Conservation (phyloP, 176 grass and related monocot species). For the Oryza longistaminata region DNA sequence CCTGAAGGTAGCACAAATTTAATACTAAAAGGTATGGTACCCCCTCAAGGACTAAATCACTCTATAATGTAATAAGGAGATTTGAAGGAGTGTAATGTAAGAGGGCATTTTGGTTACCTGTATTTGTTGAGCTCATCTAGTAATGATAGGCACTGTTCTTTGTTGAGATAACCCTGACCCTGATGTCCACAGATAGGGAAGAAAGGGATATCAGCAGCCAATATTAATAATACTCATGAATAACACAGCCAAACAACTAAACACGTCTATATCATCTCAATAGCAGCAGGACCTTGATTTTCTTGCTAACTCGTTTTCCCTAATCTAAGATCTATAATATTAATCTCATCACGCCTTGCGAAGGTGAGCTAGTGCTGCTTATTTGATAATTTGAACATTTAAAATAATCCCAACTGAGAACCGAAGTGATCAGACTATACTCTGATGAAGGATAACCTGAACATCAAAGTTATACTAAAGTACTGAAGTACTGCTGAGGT, state of each 20-base stretch:
- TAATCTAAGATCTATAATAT: neutral
- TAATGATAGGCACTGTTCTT: conserved; percentile 71
- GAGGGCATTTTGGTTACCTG: conserved; percentile 48
- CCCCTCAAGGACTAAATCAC: neutral
- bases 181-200: conserved; percentile 43
- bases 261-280: neutral
- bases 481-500: neutral
- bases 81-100: conserved; percentile 23
- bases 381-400: neutral
- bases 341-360: neutral
- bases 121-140: conserved; percentile 94
- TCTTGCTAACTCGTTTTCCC: neutral
- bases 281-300: neutral
- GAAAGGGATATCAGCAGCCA: conserved; percentile 21
- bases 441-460: neutral
- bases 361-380: neutral
- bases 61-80: conserved; percentile 30
- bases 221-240: conserved; percentile 6
- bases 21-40: neutral
- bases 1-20: neutral
- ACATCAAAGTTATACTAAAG: neutral
- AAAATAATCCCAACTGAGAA: neutral
- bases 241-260: conserved; percentile 25
- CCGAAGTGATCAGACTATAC: conserved; percentile 17
- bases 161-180: conserved; percentile 76